Base-by-base conservation (phyloP, 768 basidiomycete species). In the Podaxis sp. region DNA sequence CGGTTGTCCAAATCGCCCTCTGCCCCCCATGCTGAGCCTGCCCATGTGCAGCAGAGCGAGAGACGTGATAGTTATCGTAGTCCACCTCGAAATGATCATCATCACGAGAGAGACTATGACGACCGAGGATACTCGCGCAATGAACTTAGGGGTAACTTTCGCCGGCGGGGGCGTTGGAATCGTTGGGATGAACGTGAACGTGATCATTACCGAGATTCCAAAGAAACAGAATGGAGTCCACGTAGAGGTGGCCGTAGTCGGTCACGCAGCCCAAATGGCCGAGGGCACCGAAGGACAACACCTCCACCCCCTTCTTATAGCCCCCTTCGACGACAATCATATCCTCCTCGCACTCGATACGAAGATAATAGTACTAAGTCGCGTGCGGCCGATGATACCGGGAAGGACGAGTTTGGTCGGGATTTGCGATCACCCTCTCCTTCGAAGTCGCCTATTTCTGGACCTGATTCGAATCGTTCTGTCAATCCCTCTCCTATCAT, bases 331-430 rank as follows among this genome's bases (percentile, higher is more conserved):
- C 79, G 81, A 65, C 76, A 78, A 50, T 69, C 76, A 47, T 67
- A 73, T 58, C 67, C 74, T 32, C 66, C 70, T 36, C 50, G 66
- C 56, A 28, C 71, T 57, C 67, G 65, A 47, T 58, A 68, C 53
- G 68, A 66, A 55, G 69, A 64, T 64, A 62, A 71, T 66, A 65
- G 70, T 58, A 25, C 59, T 37, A 47, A 18, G 10, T 32, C 44
- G 14, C 7, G 38, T 36, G 14, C 47, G 4, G 11, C 21, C 32
- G 38, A 38, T 38, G 18, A 23, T 28, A 16, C 74, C n/a, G 85
- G 76, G 60, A 91, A 86, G 73, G 91, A 93, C 81, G 91, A 93
- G 72, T 93, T 93, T 73, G 91, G 91, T 65, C 86, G 91, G 67
- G 90, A 93, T 70, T 80, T 91, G 68, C 81, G 91, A 66, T 75